Conservation (phyloP, 148 eudicot genomes). For the Silene uniflora region DNA sequence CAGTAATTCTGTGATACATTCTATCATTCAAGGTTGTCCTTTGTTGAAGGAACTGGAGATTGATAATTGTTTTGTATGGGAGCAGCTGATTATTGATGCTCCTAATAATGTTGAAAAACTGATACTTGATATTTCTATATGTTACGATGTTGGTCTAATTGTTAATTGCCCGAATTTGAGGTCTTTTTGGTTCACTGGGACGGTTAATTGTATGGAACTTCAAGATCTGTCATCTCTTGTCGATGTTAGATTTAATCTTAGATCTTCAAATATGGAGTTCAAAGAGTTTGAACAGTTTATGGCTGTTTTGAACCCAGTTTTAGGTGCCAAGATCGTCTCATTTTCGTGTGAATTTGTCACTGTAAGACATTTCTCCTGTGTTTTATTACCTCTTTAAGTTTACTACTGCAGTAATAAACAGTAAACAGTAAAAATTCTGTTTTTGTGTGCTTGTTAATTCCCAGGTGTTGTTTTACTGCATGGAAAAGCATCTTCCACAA, state of each 20-base stretch:
- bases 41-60: constrained; percentile 15
- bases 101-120: constrained; percentile 13
- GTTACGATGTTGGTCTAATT: background rate
- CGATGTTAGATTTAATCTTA: constrained; percentile 1
- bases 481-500: constrained; percentile 7
- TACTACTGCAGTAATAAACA: background rate
- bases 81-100: constrained; percentile 10
- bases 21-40: constrained; percentile 29
- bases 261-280: background rate
- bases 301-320: constrained; percentile 16
- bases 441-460: background rate
- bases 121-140: constrained; percentile 13
- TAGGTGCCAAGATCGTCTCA: constrained; percentile 13
- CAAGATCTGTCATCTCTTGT: background rate
- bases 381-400: background rate
- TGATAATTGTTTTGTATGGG: background rate
- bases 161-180: constrained; percentile 19
- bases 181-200: constrained; percentile 13
- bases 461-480: constrained; percentile 24
- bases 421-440: background rate
- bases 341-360: constrained; percentile 19
- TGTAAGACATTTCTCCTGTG: constrained; percentile 6
- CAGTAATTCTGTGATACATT: constrained; percentile 8
- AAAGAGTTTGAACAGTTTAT: constrained; percentile 10
- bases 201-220: background rate